Evolutionary conservation across 139 green algal genomes (phyloP).

Genomic region (Chlorella sorokiniana): DNA sequence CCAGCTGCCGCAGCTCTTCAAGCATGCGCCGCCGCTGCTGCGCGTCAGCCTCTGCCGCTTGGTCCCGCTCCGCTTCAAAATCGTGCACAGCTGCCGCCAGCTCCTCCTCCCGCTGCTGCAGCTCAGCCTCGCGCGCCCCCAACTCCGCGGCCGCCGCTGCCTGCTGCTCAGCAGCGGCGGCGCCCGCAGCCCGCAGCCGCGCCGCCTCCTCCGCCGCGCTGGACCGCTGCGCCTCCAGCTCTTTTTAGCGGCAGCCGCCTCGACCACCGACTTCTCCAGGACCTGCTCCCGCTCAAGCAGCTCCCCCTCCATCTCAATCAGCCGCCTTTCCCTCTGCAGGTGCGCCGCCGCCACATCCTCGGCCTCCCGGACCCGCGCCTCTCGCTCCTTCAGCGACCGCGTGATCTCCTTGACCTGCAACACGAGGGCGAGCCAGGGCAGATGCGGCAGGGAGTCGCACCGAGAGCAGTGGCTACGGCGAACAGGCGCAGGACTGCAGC

Average conservation of each 20-base stretch:
- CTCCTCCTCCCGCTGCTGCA: conserved; percentile 32
- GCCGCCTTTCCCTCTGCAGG: conserved; percentile 25
- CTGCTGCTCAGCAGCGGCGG: conserved; percentile 25
- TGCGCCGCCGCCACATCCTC: conserved; percentile 34
- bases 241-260: conserved; percentile 15
- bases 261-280: background rate
- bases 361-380: conserved; percentile 27
- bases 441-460: background rate
- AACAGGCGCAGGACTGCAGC: no score
- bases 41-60: conserved; percentile 34
- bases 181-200: conserved; percentile 28
- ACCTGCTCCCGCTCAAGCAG: conserved; percentile 41
- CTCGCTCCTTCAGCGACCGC: conserved; percentile 44
- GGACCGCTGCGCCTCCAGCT: conserved; percentile 31
- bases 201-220: conserved; percentile 27
- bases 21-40: conserved; percentile 12
- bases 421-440: background rate
- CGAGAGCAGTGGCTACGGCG: no score
- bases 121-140: conserved; percentile 10
- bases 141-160: conserved; percentile 4
- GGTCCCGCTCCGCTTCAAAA: conserved; percentile 29
- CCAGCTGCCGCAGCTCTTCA: conserved; percentile 39
- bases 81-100: background rate
- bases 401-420: conserved; percentile 43
- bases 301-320: background rate